Percentiles rank a stretch among this genome's conserved stretches.
These are phyloP conservation scores for Boletus vinaceobasis DNA, from an alignment of 768 basidiomycete genomes.

Conservation along the genomic window DNA sequence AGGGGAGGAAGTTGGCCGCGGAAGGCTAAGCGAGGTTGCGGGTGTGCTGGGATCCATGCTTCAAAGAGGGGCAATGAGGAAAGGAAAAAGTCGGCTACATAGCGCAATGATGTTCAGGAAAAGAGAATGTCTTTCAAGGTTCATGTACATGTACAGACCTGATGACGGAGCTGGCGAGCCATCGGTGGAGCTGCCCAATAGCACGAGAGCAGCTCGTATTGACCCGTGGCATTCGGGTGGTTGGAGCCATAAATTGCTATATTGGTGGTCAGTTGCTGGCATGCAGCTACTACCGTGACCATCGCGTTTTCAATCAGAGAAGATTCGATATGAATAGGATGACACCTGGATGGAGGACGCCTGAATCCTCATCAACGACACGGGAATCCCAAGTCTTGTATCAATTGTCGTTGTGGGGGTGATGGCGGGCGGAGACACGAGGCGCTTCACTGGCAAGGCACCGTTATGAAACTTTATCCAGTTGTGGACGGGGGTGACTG, in stretches of 20 bases:
- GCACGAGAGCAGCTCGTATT: not conserved
- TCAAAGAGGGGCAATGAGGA: constrained; percentile 5
- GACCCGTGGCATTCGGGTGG: constrained; percentile 7
- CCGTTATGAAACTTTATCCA: constrained; percentile 24
- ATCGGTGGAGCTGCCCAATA: not conserved
- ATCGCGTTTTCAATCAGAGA: constrained; percentile 17
- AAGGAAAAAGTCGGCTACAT: constrained; percentile 3
- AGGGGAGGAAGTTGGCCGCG: constrained; percentile 23
- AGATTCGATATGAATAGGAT: constrained; percentile 17
- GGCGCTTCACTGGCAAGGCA: not conserved
- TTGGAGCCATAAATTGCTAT: not conserved
- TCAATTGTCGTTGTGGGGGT: constrained; percentile 20
- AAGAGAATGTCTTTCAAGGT: constrained; percentile 10
- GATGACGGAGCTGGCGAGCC: not conserved
- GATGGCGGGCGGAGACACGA: constrained; percentile 18
- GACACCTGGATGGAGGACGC: constrained; percentile 7
- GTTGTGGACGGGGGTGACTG: constrained; percentile 3
- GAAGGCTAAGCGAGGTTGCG: constrained; percentile 26
- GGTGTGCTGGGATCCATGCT: constrained; percentile 19
- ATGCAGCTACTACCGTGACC: constrained; percentile 13
- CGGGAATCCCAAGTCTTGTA: constrained; percentile 15
- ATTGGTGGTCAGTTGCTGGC: constrained; percentile 5
- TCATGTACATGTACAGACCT: constrained; percentile 8
- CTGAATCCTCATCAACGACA: constrained; percentile 7
- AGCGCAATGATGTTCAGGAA: constrained; percentile 6